These are phyloP conservation scores for Arthrobotrys megalospora DNA, from an alignment of 2,329 filamentous ascomycete genomes.

Conservation along the genomic window DNA sequence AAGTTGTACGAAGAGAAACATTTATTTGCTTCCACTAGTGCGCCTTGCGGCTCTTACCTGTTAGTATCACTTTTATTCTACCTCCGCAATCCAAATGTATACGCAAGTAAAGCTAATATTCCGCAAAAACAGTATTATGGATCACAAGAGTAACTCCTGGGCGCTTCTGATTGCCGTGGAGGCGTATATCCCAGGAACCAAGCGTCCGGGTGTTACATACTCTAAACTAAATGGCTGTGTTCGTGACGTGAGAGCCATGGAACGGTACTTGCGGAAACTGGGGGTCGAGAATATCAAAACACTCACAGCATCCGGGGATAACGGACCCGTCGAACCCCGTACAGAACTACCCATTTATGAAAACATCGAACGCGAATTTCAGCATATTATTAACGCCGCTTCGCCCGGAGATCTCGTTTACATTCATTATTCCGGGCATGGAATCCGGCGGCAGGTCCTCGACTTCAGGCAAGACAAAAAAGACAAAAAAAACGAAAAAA, in stretches of 20 bases:
- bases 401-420: slow-evolving; percentile 41
- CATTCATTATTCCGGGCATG: slow-evolving; percentile 58
- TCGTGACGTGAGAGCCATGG: slow-evolving; percentile 24
- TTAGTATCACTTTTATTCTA: too few species aligned
- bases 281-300: slow-evolving; percentile 27
- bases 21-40: too few species aligned
- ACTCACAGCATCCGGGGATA: slow-evolving; percentile 24
- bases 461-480: not conserved
- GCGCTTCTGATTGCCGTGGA: slow-evolving; percentile 28
- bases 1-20: too few species aligned
- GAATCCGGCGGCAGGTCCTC: slow-evolving; percentile 9
- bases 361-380: slow-evolving; percentile 45
- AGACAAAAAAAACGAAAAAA: too few species aligned
- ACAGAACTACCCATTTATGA: slow-evolving; percentile 16
- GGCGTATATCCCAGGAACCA: slow-evolving; percentile 7
- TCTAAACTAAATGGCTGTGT: slow-evolving; percentile 40
- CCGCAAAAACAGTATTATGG: not conserved
- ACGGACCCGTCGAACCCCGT: slow-evolving; percentile 6
- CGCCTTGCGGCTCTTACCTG: too few species aligned
- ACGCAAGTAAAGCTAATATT: not conserved
- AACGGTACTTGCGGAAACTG: slow-evolving; percentile 18
- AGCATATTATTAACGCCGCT: slow-evolving; percentile 28
- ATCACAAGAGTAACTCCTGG: not conserved
- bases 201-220: not conserved
- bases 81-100: too few species aligned